phyloP scores from a whole-genome alignment of 192 early-diverging fungal genomes.

The Podila clonocystis region DNA sequence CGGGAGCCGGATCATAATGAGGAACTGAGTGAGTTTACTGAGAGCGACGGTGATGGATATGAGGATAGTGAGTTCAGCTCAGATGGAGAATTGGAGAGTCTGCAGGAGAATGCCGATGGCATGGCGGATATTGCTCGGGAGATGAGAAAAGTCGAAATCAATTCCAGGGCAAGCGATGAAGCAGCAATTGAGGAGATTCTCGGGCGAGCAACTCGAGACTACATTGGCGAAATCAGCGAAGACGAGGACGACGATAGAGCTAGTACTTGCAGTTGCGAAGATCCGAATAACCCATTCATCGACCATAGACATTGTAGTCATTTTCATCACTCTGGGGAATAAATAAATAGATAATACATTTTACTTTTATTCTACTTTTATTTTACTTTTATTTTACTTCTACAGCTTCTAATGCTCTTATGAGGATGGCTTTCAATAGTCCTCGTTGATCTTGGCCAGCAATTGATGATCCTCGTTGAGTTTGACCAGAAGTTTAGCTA shows the following conservation, averaged over 20 bases:
- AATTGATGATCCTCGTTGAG: neutral
- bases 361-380: no score
- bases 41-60: neutral
- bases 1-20: neutral
- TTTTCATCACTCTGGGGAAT: neutral
- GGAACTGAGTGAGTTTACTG: neutral
- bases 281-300: neutral
- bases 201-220: slow-evolving; percentile 5
- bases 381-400: neutral
- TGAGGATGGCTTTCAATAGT: no score
- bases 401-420: no score
- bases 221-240: neutral
- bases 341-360: slow-evolving; percentile 1
- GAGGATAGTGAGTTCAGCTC: neutral
- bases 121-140: slow-evolving; percentile 2
- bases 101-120: neutral
- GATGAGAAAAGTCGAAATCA: slow-evolving; percentile 5
- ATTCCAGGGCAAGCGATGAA: slow-evolving; percentile 1
- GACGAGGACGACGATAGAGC: slow-evolving; percentile 1
- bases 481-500: slow-evolving; percentile 3
- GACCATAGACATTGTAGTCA: neutral
- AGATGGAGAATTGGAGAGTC: slow-evolving; percentile 2
- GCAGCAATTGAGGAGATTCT: neutral
- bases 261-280: slow-evolving; percentile 5
- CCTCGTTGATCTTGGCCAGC: no score